Conservation (phyloP, 768 basidiomycete genomes). For the Rhizopogon vulgaris region DNA sequence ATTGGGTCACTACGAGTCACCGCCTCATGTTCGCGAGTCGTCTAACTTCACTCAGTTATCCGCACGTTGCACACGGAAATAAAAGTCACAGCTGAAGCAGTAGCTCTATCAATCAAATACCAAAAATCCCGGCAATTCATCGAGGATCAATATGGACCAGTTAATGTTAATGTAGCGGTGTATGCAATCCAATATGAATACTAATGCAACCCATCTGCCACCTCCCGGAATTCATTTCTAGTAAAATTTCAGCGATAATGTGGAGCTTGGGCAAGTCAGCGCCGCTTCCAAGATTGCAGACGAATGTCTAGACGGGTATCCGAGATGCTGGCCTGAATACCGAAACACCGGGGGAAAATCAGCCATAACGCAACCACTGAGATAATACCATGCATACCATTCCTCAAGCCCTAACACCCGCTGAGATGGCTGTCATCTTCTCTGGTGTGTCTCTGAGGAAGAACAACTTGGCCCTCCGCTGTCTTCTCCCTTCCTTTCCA, state of each 20-base stretch:
- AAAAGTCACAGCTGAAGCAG: background rate
- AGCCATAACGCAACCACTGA: background rate
- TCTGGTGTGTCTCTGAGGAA: constrained; percentile 79
- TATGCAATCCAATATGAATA: background rate
- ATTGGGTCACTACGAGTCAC: constrained; percentile 7
- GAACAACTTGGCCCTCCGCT: constrained; percentile 76
- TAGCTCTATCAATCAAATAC: background rate
- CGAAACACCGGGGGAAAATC: background rate
- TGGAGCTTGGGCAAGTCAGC: background rate
- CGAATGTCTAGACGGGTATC: background rate
- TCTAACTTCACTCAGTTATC: background rate
- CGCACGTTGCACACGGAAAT: background rate
- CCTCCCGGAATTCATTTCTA: background rate
- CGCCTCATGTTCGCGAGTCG: background rate
- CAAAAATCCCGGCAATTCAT: too few relatives aligned
- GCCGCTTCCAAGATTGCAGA: background rate
- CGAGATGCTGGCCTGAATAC: background rate
- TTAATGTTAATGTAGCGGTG: background rate
- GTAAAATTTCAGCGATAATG: background rate
- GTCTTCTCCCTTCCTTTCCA: constrained; percentile 44
- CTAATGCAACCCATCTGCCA: background rate
- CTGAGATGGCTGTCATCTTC: constrained; percentile 75
- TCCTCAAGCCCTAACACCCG: constrained; percentile 26
- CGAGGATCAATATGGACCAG: background rate
- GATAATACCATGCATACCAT: background rate